phyloP scores from a whole-genome alignment of 768 basidiomycete species.

The Paxillus ammoniavirescens region DNA sequence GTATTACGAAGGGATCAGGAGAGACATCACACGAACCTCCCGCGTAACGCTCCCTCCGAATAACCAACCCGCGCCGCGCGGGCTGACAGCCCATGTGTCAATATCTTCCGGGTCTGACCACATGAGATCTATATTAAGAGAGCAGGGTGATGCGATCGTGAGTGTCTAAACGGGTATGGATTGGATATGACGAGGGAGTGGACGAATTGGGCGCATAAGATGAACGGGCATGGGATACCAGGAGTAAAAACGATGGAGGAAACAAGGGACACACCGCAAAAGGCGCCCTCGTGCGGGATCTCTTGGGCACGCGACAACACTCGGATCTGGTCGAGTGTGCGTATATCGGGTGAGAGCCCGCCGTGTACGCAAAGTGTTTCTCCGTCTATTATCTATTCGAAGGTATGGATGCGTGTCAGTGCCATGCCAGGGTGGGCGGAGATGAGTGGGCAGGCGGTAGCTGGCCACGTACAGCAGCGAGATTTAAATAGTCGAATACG shows the following conservation, averaged over 20 bases:
- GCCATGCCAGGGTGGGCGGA: neutral
- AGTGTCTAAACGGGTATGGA: neutral
- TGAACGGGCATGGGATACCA: neutral
- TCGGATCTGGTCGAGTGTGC: slow-evolving; percentile 91
- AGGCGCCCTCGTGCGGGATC: slow-evolving; percentile 98
- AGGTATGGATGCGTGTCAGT: neutral
- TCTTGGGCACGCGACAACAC: slow-evolving; percentile 94
- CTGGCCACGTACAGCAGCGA: slow-evolving; percentile 72
- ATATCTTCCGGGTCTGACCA: slow-evolving; percentile 98
- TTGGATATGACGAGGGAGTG: neutral
- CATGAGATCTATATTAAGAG: slow-evolving; percentile 71
- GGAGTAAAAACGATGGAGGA: neutral
- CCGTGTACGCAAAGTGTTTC: slow-evolving; percentile 93
- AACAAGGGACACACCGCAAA: slow-evolving; percentile 63
- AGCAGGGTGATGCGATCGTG: neutral
- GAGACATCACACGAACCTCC: slow-evolving; percentile 50
- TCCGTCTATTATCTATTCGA: slow-evolving; percentile 84
- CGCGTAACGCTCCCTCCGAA: slow-evolving; percentile 85
- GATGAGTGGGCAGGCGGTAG: neutral
- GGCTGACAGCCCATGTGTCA: slow-evolving; percentile 95
- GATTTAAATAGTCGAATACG: slow-evolving; percentile 93
- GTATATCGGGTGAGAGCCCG: slow-evolving; percentile 92
- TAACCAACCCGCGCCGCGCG: slow-evolving; percentile 93
- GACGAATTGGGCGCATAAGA: neutral
- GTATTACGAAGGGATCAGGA: neutral